These are phyloP conservation scores for Astragalus glycyphyllos DNA, from an alignment of 306 rosid genomes.

Conservation along the genomic window DNA sequence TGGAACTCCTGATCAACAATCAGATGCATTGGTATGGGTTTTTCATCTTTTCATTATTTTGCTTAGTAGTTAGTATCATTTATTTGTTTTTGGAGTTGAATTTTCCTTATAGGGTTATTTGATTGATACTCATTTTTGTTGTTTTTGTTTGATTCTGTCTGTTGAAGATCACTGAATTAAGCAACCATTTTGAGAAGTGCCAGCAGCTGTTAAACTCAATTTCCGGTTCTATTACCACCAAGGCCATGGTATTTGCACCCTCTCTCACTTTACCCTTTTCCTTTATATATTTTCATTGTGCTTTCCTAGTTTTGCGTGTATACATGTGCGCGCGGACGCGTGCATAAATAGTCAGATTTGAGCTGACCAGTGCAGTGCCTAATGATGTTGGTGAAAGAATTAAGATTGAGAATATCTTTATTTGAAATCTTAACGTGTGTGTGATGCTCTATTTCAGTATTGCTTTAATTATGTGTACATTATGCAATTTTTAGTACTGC, in stretches of 20 bases:
- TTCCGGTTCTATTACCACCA: slow-evolving; percentile 73
- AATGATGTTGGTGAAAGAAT: background rate
- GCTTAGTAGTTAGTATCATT: background rate
- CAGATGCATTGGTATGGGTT: slow-evolving; percentile 74
- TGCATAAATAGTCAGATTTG: too few relatives aligned
- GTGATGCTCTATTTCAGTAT: slow-evolving; percentile 8
- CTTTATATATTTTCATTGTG: slow-evolving; percentile 16
- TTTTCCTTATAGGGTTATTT: slow-evolving; percentile 7
- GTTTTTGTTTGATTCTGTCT: slow-evolving; percentile 23
- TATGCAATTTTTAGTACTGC: background rate
- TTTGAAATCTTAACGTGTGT: background rate
- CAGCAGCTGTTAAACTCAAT: slow-evolving; percentile 88
- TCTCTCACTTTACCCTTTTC: background rate
- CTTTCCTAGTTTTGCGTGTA: background rate
- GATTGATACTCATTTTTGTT: background rate
- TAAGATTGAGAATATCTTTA: background rate
- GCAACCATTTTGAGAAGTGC: slow-evolving; percentile 87
- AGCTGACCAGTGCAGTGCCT: background rate
- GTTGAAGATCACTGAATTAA: slow-evolving; percentile 73
- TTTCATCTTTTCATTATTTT: background rate
- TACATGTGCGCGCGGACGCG: background rate
- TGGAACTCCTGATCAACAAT: slow-evolving; percentile 82
- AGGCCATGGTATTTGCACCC: slow-evolving; percentile 74
- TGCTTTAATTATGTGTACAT: background rate
- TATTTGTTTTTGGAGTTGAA: background rate